These are phyloP conservation scores for Penicillium roqueforti DNA, from an alignment of 495 filamentous ascomycete species.

Conservation along the genomic window DNA sequence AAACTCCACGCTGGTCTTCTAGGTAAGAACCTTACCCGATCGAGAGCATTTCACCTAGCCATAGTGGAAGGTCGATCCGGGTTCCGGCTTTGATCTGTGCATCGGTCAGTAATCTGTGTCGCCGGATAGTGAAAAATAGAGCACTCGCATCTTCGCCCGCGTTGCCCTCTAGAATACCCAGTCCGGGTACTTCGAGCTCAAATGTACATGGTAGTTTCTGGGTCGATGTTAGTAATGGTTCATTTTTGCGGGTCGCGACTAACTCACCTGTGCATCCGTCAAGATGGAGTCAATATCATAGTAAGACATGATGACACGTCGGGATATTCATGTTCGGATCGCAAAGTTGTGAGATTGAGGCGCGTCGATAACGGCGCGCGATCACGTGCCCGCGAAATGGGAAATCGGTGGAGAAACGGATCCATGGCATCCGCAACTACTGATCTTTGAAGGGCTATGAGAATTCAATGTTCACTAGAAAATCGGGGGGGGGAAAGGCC, in stretches of 20 bases:
- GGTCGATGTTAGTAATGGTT: constrained; percentile 15
- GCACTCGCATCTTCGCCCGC: constrained; percentile 52
- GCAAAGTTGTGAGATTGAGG: constrained; percentile 1
- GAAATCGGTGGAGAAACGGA: background rate
- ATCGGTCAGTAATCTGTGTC: constrained; percentile 8
- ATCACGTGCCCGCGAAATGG: constrained; percentile 13
- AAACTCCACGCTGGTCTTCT: background rate
- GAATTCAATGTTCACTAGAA: too few relatives aligned
- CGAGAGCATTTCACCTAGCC: constrained; percentile 96
- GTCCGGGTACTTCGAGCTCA: constrained; percentile 76
- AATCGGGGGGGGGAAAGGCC: too few relatives aligned
- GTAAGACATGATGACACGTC: constrained; percentile 59
- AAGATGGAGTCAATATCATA: constrained; percentile 93
- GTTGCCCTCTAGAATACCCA: constrained; percentile 85
- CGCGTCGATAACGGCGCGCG: constrained; percentile 19
- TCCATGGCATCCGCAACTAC: background rate
- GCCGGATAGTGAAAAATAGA: background rate
- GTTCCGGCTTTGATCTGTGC: constrained; percentile 71
- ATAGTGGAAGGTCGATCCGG: constrained; percentile 78
- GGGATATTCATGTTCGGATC: constrained; percentile 7
- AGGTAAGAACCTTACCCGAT: constrained; percentile 53
- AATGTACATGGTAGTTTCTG: constrained; percentile 96
- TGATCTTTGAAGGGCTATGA: background rate
- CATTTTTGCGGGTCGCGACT: background rate
- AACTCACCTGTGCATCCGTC: constrained; percentile 77